A percentile compares a stretch with the other conserved stretches of the same genome.
Conservation (phyloP, 768 basidiomycete species). For the Leccinum rimulosum region DNA sequence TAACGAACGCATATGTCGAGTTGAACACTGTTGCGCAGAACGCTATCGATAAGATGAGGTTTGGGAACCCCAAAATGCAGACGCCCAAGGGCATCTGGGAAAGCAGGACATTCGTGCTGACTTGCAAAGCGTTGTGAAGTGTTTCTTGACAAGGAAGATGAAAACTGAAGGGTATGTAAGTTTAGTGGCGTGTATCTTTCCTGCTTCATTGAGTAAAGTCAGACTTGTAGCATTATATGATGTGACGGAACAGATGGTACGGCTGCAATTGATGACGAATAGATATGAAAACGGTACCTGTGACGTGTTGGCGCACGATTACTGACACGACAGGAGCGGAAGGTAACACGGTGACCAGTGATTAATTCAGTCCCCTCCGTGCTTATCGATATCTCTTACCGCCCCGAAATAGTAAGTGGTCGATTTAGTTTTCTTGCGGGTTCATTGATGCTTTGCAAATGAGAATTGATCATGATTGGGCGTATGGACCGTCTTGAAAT, state of each 20-base stretch:
- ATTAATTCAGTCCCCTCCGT: background rate
- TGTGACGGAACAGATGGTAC: background rate
- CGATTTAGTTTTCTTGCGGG: background rate
- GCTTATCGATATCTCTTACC: no score
- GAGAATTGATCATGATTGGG: background rate
- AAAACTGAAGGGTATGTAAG: background rate
- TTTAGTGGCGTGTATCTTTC: background rate
- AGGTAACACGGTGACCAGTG: background rate
- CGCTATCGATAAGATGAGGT: conserved; percentile 2
- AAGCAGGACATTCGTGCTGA: conserved; percentile 21
- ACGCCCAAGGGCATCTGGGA: conserved; percentile 14
- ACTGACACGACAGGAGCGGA: background rate
- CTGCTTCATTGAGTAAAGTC: background rate
- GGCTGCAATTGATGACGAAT: background rate
- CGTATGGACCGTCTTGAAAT: background rate
- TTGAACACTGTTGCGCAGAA: conserved; percentile 14
- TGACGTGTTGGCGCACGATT: background rate
- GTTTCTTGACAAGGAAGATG: background rate
- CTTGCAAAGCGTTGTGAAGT: conserved; percentile 9
- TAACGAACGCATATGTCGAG: conserved; percentile 20
- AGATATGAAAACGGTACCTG: background rate
- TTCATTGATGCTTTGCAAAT: background rate
- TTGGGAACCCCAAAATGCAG: background rate
- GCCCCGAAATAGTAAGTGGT: no score
- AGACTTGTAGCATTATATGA: background rate